Base-by-base conservation (phyloP, 164 flowering plant genomes). In the Macadamia integrifolia region DNA sequence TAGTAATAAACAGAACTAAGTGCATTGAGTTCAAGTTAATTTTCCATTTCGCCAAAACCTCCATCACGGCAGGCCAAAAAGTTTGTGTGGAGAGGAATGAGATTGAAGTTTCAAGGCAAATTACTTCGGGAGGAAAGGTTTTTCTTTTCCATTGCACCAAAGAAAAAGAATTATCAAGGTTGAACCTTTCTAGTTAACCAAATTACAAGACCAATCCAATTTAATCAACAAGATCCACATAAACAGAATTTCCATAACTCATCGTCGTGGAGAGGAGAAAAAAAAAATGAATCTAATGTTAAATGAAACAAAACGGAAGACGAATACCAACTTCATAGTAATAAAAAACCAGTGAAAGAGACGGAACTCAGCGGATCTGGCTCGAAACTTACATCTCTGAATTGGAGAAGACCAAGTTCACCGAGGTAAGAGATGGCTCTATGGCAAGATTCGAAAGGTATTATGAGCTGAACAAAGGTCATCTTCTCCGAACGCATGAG, bases 401-500 rank as follows among this genome's bases (percentile, higher is more conserved):
- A 91, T 76, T 93, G 97, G 46, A 93, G 76, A 74, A 93, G 88
- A 32, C 98, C 98, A 73, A 93, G 88, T 59, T 88, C 89, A 55
- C 97, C 98, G 72, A 93, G 88, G 49, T 93, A 93, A 7, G 98
- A 79, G 49, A 93, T 49, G 73, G 96, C 93, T 7, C 92, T 87
- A 73, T 87, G 92, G 62, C 97, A 91, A 57, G 92, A 88, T 76
- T 93, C 98, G 67, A 81, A 91, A 35, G 98, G 98, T 40, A 89
- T 85, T 59, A 93, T 93, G 60, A 93, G 84, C 80, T 91, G 98
- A 18, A 88, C 95, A 49, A 79, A 76, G 13, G 86, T 76, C 98
- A 93, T 93, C 86, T 83, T 82, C 90, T 93, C 98, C 64, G 98
- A 93, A 49, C 98, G 89, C 88, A 93, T 82, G 77, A 89, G 86